A percentile compares a stretch with the other conserved stretches of the same genome.
These are phyloP conservation scores for Tricholoma sp. DNA, from an alignment of 768 basidiomycete species.

Conservation along the genomic window DNA sequence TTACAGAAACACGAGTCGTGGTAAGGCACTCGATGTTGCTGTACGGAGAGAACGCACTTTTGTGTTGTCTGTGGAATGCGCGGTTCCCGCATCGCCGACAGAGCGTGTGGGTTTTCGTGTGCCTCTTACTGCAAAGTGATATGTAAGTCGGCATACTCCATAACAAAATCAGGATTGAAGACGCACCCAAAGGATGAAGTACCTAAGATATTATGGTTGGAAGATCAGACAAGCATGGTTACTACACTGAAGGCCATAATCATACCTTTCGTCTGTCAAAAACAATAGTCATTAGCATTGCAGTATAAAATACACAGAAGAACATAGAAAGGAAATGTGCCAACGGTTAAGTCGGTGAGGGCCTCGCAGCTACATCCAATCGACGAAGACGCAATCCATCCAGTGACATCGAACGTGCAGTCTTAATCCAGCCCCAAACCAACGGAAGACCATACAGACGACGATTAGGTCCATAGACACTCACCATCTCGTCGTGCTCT, in stretches of 20 bases:
- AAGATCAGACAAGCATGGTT: conserved; percentile 1
- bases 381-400: conserved; percentile 21
- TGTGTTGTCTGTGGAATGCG: conserved; percentile 98
- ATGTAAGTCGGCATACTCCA: conserved; percentile 2
- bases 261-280: conserved; percentile 77
- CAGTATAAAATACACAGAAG: neutral
- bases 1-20: neutral
- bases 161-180: neutral
- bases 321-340: conserved; percentile 1
- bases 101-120: conserved; percentile 95
- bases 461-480: conserved; percentile 21
- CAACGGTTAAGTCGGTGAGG: neutral
- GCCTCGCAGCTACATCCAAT: conserved; percentile 18
- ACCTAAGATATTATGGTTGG: conserved; percentile 45
- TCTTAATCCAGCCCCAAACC: conserved; percentile 16
- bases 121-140: conserved; percentile 73
- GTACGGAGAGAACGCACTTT: conserved; percentile 59
- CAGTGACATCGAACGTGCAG: conserved; percentile 7
- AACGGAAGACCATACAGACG: conserved; percentile 7
- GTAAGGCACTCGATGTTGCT: neutral
- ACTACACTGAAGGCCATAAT: neutral
- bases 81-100: conserved; percentile 96
- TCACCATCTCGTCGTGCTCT: conserved; percentile 43
- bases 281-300: conserved; percentile 17
- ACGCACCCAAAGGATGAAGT: conserved; percentile 95